phyloP scores from a whole-genome alignment of 192 early-diverging fungal genomes.

The Ramicandelaber brevisporus region DNA sequence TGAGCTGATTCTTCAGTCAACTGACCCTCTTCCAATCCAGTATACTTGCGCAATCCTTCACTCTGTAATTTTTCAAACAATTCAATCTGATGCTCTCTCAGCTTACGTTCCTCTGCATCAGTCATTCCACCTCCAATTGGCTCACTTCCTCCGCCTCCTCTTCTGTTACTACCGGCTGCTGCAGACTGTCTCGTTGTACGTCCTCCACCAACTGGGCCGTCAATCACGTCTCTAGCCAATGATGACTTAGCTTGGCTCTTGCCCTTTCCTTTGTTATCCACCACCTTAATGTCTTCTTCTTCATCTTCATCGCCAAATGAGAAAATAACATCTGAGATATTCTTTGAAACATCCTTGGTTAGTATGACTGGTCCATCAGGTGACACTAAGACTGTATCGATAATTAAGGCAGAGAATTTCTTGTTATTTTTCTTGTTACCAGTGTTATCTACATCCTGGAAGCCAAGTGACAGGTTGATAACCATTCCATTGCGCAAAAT shows the following conservation, averaged over 20 bases:
- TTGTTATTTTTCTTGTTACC: slow-evolving; percentile 41
- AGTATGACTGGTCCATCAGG: slow-evolving; percentile 23
- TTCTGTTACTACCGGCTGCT: slow-evolving; percentile 2
- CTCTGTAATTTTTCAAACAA: slow-evolving; percentile 44
- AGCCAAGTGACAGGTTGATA: slow-evolving; percentile 57
- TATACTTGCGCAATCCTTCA: slow-evolving; percentile 59
- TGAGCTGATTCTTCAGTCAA: slow-evolving; percentile 37
- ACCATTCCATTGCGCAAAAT: slow-evolving; percentile 60
- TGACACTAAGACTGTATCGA: slow-evolving; percentile 70
- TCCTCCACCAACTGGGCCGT: slow-evolving; percentile 11
- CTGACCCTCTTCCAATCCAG: slow-evolving; percentile 26
- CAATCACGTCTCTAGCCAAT: slow-evolving; percentile 2
- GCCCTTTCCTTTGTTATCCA: slow-evolving; percentile 3
- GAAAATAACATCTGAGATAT: slow-evolving; percentile 2
- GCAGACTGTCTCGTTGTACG: slow-evolving; percentile 8
- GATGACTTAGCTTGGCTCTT: slow-evolving; percentile 4
- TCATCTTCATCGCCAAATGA: too few species aligned
- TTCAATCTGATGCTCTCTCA: slow-evolving; percentile 72
- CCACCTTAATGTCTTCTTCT: too few species aligned
- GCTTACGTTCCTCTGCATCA: slow-evolving; percentile 44
- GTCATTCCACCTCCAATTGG: too few species aligned
- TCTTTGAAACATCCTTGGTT: slow-evolving; percentile 14
- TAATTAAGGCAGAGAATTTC: slow-evolving; percentile 57
- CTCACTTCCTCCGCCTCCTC: slow-evolving; percentile 57
- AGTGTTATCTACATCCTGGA: slow-evolving; percentile 58